Evolutionary conservation across 2,329 filamentous ascomycete species (phyloP).

Genomic region (Penicillium sp.): DNA sequence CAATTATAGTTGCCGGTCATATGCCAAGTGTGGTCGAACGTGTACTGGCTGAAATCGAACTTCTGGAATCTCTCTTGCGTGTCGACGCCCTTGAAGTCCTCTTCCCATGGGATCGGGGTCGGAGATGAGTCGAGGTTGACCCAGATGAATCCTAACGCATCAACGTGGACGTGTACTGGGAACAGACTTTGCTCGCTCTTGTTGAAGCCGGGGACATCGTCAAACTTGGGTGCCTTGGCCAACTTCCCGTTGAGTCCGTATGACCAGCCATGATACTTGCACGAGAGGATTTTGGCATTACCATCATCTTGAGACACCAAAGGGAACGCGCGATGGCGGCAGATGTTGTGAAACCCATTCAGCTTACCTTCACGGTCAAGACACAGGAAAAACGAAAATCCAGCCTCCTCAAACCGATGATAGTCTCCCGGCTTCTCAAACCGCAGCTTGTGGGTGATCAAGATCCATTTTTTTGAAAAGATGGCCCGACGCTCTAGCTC

Average conservation of each 20-base stretch:
- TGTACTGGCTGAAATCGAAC: constrained; percentile 20
- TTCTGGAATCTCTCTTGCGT: constrained; percentile 12
- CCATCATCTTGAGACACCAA: constrained; percentile 23
- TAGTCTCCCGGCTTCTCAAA: constrained; percentile 58
- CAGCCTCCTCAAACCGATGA: constrained; percentile 56
- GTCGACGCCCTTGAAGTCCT: constrained; percentile 18
- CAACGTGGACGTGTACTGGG: constrained; percentile 22
- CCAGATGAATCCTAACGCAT: constrained; percentile 24
- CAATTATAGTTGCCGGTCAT: constrained; percentile 22
- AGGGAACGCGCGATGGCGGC: constrained; percentile 27
- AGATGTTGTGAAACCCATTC: constrained; percentile 38
- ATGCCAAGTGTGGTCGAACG: constrained; percentile 22
- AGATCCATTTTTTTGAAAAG: constrained; percentile 55
- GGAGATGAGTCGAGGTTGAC: constrained; percentile 20
- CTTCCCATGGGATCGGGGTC: constrained; percentile 19
- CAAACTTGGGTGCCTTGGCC: constrained; percentile 24
- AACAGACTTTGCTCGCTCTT: constrained; percentile 27
- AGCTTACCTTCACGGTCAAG: constrained; percentile 54
- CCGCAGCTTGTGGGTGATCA: constrained; percentile 44
- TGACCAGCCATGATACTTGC: constrained; percentile 29
- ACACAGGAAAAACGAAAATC: constrained; percentile 57
- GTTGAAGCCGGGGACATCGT: constrained; percentile 24
- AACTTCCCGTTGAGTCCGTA: constrained; percentile 27
- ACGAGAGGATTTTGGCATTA: constrained; percentile 22
- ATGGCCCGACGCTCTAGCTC: constrained; percentile 58